These are phyloP conservation scores for Suhomyces chickasaworum DNA, from an alignment of 1,139 yeast species.

Conservation along the genomic window DNA sequence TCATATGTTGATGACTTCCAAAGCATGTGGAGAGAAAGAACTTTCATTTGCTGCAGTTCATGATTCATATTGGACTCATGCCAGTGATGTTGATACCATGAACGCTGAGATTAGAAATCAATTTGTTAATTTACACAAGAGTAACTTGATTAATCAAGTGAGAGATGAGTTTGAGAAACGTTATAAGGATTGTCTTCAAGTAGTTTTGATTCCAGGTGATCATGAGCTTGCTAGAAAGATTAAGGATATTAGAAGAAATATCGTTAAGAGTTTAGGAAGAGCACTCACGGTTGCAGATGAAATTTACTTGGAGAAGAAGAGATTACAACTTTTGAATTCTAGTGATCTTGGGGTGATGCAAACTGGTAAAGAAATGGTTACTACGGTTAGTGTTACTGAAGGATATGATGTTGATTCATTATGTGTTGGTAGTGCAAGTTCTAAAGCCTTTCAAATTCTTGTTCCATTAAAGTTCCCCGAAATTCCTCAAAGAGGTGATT, in stretches of 20 bases:
- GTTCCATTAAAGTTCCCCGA: conserved; percentile 73
- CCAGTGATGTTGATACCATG: conserved; percentile 77
- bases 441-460: conserved; percentile 36
- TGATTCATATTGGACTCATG: conserved; percentile 99
- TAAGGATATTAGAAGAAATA: conserved; percentile 49
- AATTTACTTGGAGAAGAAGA: conserved; percentile 64
- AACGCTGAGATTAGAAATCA: conserved; percentile 73
- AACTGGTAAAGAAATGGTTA: conserved; percentile 60
- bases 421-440: conserved; percentile 28
- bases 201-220: conserved; percentile 54
- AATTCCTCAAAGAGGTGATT: conserved; percentile 80
- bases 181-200: conserved; percentile 69
- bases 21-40: conserved; percentile 66
- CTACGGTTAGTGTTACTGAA: conserved; percentile 73
- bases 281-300: conserved; percentile 72
- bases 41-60: conserved; percentile 94
- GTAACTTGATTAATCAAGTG: conserved; percentile 68
- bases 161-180: conserved; percentile 80
- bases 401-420: conserved; percentile 32
- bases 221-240: conserved; percentile 58
- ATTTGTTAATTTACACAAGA: conserved; percentile 76
- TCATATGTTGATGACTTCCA: conserved; percentile 91
- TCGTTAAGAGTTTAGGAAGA: conserved; percentile 55
- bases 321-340: conserved; percentile 59
- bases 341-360: conserved; percentile 49